phyloP scores from a whole-genome alignment of 345 rosid genomes.

The Rhodamnia rubescens region DNA sequence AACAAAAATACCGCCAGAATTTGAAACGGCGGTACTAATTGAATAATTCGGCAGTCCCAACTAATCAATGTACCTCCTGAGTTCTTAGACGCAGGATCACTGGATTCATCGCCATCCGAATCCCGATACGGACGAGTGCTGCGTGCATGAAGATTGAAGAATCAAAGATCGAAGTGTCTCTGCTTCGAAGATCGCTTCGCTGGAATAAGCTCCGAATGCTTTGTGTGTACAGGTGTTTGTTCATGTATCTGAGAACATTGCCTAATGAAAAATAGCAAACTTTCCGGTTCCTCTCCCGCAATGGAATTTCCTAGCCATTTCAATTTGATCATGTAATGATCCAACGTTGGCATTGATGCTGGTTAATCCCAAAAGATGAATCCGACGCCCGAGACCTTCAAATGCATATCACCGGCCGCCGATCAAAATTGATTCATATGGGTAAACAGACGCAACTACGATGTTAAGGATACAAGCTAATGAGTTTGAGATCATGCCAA shows the following conservation, averaged over 20 bases:
- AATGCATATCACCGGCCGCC: neutral
- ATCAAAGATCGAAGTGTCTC: neutral
- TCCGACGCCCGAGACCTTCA: neutral
- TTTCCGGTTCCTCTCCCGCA: neutral
- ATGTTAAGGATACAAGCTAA: neutral
- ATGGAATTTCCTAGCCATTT: too few relatives aligned
- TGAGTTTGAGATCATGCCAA: neutral
- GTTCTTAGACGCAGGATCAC: conserved; percentile 44
- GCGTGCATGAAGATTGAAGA: conserved; percentile 39
- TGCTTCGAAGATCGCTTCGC: neutral
- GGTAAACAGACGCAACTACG: neutral
- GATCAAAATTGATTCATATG: neutral
- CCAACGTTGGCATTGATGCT: neutral
- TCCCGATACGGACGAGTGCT: conserved; percentile 79
- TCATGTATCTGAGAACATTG: neutral
- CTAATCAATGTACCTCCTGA: conserved; percentile 7
- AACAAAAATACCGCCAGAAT: neutral
- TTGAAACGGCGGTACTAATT: neutral
- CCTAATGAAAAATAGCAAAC: neutral
- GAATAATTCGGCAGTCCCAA: neutral
- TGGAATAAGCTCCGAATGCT: neutral
- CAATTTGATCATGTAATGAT: too few relatives aligned
- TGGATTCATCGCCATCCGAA: conserved; percentile 29
- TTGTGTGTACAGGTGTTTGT: neutral
- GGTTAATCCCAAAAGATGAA: neutral